Conservation (phyloP, 2,329 filamentous ascomycete species). For the Phialocephala subalpina region DNA sequence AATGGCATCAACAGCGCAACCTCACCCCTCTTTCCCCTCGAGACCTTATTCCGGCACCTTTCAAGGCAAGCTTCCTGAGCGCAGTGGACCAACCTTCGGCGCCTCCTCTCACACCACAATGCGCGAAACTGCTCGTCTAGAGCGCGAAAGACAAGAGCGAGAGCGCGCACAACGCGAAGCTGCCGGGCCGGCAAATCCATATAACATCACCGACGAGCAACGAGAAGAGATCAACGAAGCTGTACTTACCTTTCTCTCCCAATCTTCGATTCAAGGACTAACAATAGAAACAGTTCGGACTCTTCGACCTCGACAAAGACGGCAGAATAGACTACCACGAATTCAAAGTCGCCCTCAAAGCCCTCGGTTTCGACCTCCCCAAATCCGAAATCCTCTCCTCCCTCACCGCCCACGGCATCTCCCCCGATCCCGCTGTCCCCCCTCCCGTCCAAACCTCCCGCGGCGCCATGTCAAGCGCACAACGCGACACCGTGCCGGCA, state of each 20-base stretch:
- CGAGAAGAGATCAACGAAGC: conserved; percentile 93
- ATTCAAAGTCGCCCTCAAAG: conserved; percentile 94
- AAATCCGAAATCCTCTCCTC: conserved; percentile 85
- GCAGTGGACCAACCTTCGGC: conserved; percentile 47
- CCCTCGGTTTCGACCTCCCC: conserved; percentile 89
- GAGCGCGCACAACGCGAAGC: conserved; percentile 37
- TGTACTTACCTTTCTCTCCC: conserved; percentile 59
- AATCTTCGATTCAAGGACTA: background rate
- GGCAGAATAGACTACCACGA: conserved; percentile 96
- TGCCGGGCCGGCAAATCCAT: conserved; percentile 30
- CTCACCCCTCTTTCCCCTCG: conserved; percentile 60
- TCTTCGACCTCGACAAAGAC: conserved; percentile 98
- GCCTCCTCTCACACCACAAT: conserved; percentile 45
- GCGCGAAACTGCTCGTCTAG: conserved; percentile 49
- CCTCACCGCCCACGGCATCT: conserved; percentile 81
- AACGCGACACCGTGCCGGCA: conserved; percentile 58
- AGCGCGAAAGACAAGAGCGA: conserved; percentile 46
- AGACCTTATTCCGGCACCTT: conserved; percentile 46
- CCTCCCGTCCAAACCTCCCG: conserved; percentile 10
- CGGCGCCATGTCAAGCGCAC: conserved; percentile 48
- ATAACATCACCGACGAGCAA: conserved; percentile 82
- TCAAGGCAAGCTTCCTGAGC: conserved; percentile 60
- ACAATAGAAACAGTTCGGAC: conserved; percentile 70
- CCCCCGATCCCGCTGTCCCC: conserved; percentile 62
- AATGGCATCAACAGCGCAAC: conserved; percentile 54